phyloP scores from a whole-genome alignment of 108 stramenopile species.

The Skeletonema costatum region DNA sequence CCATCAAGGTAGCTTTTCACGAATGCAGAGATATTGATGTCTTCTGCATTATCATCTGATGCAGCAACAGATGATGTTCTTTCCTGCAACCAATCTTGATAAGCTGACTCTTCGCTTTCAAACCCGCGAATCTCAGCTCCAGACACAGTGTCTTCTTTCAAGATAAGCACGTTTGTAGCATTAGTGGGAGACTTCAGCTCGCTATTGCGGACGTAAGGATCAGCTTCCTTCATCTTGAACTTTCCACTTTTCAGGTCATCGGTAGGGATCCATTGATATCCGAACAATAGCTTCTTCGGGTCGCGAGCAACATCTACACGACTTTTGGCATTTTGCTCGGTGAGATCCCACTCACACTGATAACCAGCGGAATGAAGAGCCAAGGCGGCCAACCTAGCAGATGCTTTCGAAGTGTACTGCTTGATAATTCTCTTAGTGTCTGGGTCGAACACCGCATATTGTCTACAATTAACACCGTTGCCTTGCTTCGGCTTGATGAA shows the following conservation, averaged over 20 bases:
- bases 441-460: slow-evolving; percentile 75
- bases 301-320: slow-evolving; percentile 31
- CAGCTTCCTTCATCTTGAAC: slow-evolving; percentile 27
- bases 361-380: slow-evolving; percentile 55
- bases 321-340: slow-evolving; percentile 28
- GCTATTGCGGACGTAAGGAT: slow-evolving; percentile 7
- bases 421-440: slow-evolving; percentile 71
- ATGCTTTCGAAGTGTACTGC: slow-evolving; percentile 59
- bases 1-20: background rate
- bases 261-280: slow-evolving; percentile 72
- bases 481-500: slow-evolving; percentile 34
- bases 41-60: background rate
- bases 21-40: background rate
- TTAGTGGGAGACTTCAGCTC: slow-evolving; percentile 7
- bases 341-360: slow-evolving; percentile 52
- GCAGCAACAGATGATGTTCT: background rate
- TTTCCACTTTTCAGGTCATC: slow-evolving; percentile 57
- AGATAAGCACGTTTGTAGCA: slow-evolving; percentile 29
- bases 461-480: slow-evolving; percentile 16
- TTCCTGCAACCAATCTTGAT: slow-evolving; percentile 56
- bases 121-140: slow-evolving; percentile 55
- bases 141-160: slow-evolving; percentile 56
- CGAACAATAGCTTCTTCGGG: slow-evolving; percentile 58
- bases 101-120: slow-evolving; percentile 59
- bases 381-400: slow-evolving; percentile 49